Base-by-base conservation (phyloP, 345 rosid genomes). In the Psidium guajava region DNA sequence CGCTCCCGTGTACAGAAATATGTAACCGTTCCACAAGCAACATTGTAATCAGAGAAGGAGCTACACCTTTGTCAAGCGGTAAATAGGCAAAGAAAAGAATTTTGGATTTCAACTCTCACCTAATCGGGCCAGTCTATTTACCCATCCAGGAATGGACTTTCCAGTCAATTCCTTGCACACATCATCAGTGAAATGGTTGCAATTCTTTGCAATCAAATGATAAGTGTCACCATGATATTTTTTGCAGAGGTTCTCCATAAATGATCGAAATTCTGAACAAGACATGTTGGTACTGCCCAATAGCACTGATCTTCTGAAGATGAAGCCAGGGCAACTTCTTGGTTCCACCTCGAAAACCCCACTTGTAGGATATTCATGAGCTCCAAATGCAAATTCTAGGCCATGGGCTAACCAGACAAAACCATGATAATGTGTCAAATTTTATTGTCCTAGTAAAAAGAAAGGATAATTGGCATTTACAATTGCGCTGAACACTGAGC, bases 321-420 rank as follows among this genome's bases (percentile, higher is more conserved):
- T 90, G 91, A 97, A 97, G 86, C 99, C 98, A 27, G 99, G 99
- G 89, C 98, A 97, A 85, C 90, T 92, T 91, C 53, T 93, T 85
- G 99, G 99, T 84, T 97, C 98, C 89, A 95, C 98, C 88, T 97
- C 98, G 82, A 95, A 97, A 32, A 97, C 95, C 24, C 99, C 99
- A 86, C 98, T 97, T 51, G 90, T 85, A 54, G 97, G 84, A 87
- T 89, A 93, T 86, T 97, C 98, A 50, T 97, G 99, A 82, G 99
- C 99, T 83, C 99, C 98, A 87, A 92, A 96, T 25, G 96, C 96
- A 87, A 92, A 97, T 88, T 97, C 99, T 89, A 93, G 85, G 74
- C 93, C 98, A 83, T 97, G 95, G 75, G 91, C 99, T 95, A 91
- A 53, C 22, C 40, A 51, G n/a, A 53, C 40, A 82, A 82, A 51